Evolutionary conservation across 805 yeast species (phyloP), one percentile per base, ranked within the genome.

Genomic region (Yamadazyma akitaensis): DNA sequence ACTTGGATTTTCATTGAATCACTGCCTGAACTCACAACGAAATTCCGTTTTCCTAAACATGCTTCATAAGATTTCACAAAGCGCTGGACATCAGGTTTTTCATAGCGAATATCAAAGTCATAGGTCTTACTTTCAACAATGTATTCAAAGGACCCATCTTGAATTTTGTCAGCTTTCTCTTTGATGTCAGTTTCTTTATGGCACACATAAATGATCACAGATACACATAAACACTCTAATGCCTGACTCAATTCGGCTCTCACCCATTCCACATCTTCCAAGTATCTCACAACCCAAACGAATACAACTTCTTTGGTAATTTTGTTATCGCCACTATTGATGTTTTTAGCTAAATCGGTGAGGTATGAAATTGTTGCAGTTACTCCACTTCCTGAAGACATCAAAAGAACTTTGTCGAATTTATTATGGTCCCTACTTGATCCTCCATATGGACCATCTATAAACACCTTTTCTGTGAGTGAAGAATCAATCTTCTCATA

Each of bases 391-490:
- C 85, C 85, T 1, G 79, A 62, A 18, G 78, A 62, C 1, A 77
- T 16, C 19, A 79, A 54, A 9, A 65, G 56, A 7, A 75, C 59
- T 37, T 72, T 67, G 37, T 75, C 75, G 55, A 80, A 80, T 1
- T 76, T 59, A 17, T 67, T 51, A 5, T 64, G 59, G 49, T 76
- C 76, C 55, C 85, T 66, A 13, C 65, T 53, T 40, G 73, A 53
- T 1, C 83, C 84, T 14, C 85, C 84, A 49, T 77, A 80, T 3
- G 85, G 82, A 1, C 85, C 85, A 54, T 80, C 84, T 16, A 77
- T 56, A 47, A 51, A 71, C 0, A 76, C 74, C 30, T 61, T 62
- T 42, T 61, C 61, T 13, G 55, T 51, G 0, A 58, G 51, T 18
- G 55, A 56, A 10, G 65, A 64, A 9, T 70, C 66, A 43, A 70